These are phyloP conservation scores for Penicillium odoratum DNA, from an alignment of 495 filamentous ascomycete genomes.

Conservation along the genomic window DNA sequence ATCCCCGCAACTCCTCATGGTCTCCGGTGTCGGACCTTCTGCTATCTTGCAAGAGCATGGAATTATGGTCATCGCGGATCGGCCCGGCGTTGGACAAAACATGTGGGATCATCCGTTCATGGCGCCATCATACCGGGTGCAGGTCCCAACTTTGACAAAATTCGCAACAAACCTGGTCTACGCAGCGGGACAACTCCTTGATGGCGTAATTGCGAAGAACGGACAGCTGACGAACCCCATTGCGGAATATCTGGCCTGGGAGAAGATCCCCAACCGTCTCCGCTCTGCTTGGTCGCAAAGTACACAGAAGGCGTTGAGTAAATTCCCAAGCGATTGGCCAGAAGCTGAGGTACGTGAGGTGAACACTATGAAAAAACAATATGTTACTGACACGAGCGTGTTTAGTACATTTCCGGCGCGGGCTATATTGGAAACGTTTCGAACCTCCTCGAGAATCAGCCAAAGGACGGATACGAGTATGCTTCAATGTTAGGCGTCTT, in stretches of 20 bases:
- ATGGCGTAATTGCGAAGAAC: conserved; percentile 5
- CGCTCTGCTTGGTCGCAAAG: conserved; percentile 24
- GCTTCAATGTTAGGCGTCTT: conserved; percentile 43
- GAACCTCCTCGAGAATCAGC: conserved; percentile 34
- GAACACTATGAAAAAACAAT: not conserved
- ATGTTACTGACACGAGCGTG: conserved; percentile 11
- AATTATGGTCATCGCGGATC: conserved; percentile 10
- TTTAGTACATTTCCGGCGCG: conserved; percentile 38
- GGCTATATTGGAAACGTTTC: conserved; percentile 41
- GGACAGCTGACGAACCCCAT: conserved; percentile 41
- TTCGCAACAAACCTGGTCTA: conserved; percentile 15
- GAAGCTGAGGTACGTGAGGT: conserved; percentile 48
- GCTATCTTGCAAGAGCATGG: conserved; percentile 6
- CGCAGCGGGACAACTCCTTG: conserved; percentile 13
- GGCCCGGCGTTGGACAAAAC: conserved; percentile 20
- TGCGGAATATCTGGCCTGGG: conserved; percentile 46
- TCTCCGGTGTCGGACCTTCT: conserved; percentile 15
- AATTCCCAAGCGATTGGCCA: conserved; percentile 57
- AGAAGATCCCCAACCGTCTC: conserved; percentile 46
- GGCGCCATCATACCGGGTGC: conserved; percentile 16
- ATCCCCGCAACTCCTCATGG: conserved; percentile 19
- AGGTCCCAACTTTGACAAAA: conserved; percentile 25
- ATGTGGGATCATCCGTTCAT: conserved; percentile 24
- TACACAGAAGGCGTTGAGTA: conserved; percentile 26
- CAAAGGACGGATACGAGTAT: conserved; percentile 49